phyloP scores from a whole-genome alignment of 2,329 filamentous ascomycete genomes.

The Chaetoscypha palmicola region DNA sequence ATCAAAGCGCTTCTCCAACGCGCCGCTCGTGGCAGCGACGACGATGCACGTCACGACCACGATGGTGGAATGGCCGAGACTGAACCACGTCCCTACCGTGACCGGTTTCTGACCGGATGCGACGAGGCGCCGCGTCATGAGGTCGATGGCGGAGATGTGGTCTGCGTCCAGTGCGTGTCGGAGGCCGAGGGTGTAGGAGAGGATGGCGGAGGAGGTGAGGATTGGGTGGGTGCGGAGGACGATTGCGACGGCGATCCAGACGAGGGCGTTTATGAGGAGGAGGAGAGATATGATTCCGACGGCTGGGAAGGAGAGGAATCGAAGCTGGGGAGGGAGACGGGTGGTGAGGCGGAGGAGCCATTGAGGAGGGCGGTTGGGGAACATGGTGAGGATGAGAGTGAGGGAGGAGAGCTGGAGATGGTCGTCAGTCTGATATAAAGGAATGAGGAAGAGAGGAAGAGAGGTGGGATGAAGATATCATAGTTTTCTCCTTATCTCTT shows the following conservation, averaged over 20 bases:
- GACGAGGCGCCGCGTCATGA: conserved; percentile 86
- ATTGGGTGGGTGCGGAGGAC: conserved; percentile 46
- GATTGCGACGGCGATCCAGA: conserved; percentile 49
- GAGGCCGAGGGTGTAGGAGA: conserved; percentile 83
- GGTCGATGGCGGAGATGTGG: conserved; percentile 80
- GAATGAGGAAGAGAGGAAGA: too few species aligned
- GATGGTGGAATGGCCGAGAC: conserved; percentile 86
- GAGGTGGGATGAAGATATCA: too few species aligned
- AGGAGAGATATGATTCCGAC: conserved; percentile 43
- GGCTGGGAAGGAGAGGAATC: conserved; percentile 22
- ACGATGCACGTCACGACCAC: conserved; percentile 86
- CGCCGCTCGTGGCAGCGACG: conserved; percentile 83
- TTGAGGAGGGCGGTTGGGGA: conserved; percentile 5
- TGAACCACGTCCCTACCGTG: conserved; percentile 92
- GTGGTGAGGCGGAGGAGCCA: conserved; percentile 11
- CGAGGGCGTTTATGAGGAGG: conserved; percentile 42
- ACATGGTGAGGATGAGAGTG: too few species aligned
- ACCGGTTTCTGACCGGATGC: conserved; percentile 80
- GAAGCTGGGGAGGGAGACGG: conserved; percentile 16
- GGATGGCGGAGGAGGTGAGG: conserved; percentile 71
- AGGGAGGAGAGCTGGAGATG: too few species aligned
- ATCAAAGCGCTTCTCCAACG: conserved; percentile 73
- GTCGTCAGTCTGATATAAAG: too few species aligned
- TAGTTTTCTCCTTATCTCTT: too few species aligned
- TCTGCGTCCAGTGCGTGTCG: conserved; percentile 97